Evolutionary conservation across 768 basidiomycete species (phyloP).

Genomic region (Epithele typhae): DNA sequence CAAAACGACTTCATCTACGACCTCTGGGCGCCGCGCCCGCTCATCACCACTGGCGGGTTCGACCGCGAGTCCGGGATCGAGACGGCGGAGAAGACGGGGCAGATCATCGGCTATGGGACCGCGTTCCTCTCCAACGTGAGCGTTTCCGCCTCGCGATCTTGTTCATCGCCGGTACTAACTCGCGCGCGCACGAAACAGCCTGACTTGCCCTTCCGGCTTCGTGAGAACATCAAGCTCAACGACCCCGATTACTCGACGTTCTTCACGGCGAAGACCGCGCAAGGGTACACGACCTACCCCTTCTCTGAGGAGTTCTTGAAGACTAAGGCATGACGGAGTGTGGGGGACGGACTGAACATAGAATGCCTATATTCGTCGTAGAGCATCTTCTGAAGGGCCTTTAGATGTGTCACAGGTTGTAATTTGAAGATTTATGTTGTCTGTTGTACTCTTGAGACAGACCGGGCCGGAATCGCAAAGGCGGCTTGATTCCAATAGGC

Average conservation of each 20-base stretch:
- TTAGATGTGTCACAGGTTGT: too few relatives aligned
- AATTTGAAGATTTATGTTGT: too few relatives aligned
- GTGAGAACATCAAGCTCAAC: slow-evolving; percentile 30
- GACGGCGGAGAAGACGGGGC: slow-evolving; percentile 18
- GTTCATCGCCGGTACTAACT: neutral
- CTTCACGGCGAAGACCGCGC: slow-evolving; percentile 28
- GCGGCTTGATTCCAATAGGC: too few relatives aligned
- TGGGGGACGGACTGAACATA: too few relatives aligned
- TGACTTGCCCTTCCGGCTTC: slow-evolving; percentile 35
- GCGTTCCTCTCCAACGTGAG: slow-evolving; percentile 27
- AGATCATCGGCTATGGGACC: slow-evolving; percentile 18
- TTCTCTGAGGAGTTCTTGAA: slow-evolving; percentile 10
- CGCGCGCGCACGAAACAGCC: slow-evolving; percentile 27
- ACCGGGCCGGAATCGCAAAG: too few relatives aligned
- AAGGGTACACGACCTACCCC: slow-evolving; percentile 23
- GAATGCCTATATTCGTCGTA: too few relatives aligned
- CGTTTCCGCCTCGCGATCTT: neutral
- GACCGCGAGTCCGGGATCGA: slow-evolving; percentile 16
- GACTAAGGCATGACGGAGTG: neutral
- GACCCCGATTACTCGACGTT: slow-evolving; percentile 34
- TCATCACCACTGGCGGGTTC: slow-evolving; percentile 23
- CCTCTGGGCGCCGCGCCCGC: slow-evolving; percentile 20
- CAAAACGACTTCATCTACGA: slow-evolving; percentile 18
- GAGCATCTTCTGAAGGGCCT: too few relatives aligned
- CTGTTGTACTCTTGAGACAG: too few relatives aligned